Evolutionary conservation across 805 yeast species (phyloP).

Genomic region (Metschnikowia lunata): DNA sequence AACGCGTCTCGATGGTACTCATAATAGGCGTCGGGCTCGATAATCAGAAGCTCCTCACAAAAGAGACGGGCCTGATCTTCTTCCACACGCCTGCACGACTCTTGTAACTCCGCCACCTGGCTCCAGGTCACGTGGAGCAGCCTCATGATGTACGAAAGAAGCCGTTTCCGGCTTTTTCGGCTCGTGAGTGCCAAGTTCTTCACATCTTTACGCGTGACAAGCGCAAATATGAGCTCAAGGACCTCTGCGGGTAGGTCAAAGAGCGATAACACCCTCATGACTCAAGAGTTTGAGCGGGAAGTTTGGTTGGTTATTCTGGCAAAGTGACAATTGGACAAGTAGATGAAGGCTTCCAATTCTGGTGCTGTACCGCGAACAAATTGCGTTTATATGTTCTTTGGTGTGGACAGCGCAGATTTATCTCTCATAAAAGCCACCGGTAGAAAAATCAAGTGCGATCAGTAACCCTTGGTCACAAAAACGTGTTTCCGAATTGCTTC

Average conservation of each 20-base stretch:
- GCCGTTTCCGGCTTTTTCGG: slow-evolving; percentile 16
- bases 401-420: no score
- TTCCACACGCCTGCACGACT: background rate
- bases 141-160: slow-evolving; percentile 18
- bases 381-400: no score
- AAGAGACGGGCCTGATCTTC: background rate
- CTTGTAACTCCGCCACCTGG: slow-evolving; percentile 13
- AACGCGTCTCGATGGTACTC: slow-evolving; percentile 30
- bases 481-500: no score
- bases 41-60: slow-evolving; percentile 8
- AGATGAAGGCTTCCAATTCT: no score
- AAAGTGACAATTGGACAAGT: no score
- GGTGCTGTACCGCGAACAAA: no score
- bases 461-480: no score
- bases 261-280: background rate
- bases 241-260: slow-evolving; percentile 14
- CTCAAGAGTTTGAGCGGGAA: background rate
- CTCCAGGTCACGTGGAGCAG: slow-evolving; percentile 26
- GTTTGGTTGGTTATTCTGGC: no score
- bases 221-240: slow-evolving; percentile 9
- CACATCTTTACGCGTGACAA: slow-evolving; percentile 10
- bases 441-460: no score
- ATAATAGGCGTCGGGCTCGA: slow-evolving; percentile 14
- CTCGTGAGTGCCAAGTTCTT: slow-evolving; percentile 11
- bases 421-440: no score